Percentiles rank a stretch among this genome's conserved stretches.
phyloP scores from a whole-genome alignment of 2,329 filamentous ascomycete genomes.

The Fusarium dlaminii region DNA sequence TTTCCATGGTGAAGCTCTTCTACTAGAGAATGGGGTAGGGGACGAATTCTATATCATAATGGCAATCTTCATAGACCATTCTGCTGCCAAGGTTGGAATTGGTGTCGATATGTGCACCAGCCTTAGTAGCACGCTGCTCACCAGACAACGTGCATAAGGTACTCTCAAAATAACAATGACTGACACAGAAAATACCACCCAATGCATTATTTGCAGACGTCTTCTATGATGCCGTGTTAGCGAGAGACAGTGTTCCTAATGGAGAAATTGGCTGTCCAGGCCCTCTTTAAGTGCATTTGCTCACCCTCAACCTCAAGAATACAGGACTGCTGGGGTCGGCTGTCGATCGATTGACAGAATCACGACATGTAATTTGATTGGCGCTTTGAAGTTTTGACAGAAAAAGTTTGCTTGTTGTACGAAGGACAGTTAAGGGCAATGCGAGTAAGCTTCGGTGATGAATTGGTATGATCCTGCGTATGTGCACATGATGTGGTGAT shows the following conservation, averaged over 20 bases:
- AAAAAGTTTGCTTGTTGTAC: not conserved
- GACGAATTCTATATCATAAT: not conserved
- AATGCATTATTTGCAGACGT: not conserved
- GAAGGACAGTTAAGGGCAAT: not conserved
- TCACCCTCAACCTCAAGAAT: not conserved
- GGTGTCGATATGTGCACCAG: not conserved
- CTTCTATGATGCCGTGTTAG: not conserved
- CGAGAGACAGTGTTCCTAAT: not conserved
- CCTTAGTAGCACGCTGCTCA: not conserved
- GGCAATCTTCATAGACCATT: not conserved
- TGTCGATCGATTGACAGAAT: not conserved
- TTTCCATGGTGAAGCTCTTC: not conserved
- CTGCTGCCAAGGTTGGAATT: not conserved
- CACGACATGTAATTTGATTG: not conserved
- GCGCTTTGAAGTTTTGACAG: not conserved
- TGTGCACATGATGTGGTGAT: not conserved
- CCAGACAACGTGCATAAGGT: not conserved
- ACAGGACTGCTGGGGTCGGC: not conserved
- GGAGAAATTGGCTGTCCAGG: not conserved
- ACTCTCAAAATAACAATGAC: too few species aligned
- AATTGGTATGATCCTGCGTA: not conserved
- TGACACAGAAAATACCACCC: not conserved
- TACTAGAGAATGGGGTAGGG: not conserved
- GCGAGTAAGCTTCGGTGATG: not conserved
- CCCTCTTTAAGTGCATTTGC: not conserved